Conservation (phyloP, 345 rosid genomes). For the Conringia planisiliqua region DNA sequence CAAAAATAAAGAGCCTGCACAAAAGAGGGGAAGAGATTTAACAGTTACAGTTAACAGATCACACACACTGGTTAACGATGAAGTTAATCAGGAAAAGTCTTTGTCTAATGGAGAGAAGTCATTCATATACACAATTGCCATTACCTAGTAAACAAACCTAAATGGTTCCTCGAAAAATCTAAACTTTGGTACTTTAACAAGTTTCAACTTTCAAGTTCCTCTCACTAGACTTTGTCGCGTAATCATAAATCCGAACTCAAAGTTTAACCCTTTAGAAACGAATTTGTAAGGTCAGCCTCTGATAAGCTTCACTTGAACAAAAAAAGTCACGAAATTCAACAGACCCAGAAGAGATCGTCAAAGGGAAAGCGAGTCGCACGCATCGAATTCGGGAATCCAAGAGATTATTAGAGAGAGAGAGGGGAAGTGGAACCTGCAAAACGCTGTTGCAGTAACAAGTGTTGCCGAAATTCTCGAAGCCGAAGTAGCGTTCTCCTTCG, state of each 20-base stretch:
- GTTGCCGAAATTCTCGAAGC: constrained; percentile 98
- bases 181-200: not conserved
- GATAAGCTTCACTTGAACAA: too few relatives aligned
- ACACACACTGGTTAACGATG: not conserved
- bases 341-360: not conserved
- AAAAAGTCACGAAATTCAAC: not conserved
- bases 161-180: not conserved
- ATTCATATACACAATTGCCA: not conserved
- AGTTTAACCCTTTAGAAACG: too few relatives aligned
- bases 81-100: not conserved
- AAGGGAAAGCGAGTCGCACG: not conserved
- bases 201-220: not conserved
- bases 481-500: constrained; percentile 98
- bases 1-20: constrained; percentile 97
- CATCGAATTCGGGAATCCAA: not conserved
- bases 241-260: too few relatives aligned
- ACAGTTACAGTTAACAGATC: not conserved
- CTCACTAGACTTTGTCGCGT: not conserved
- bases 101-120: not conserved
- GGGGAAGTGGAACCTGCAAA: constrained; percentile 57
- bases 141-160: not conserved
- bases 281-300: too few relatives aligned
- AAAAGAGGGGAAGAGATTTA: not conserved
- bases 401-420: too few relatives aligned
- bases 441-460: constrained; percentile 99